phyloP scores from a whole-genome alignment of 163 green algal species.

The Chlamydomonas reinhardtii region DNA sequence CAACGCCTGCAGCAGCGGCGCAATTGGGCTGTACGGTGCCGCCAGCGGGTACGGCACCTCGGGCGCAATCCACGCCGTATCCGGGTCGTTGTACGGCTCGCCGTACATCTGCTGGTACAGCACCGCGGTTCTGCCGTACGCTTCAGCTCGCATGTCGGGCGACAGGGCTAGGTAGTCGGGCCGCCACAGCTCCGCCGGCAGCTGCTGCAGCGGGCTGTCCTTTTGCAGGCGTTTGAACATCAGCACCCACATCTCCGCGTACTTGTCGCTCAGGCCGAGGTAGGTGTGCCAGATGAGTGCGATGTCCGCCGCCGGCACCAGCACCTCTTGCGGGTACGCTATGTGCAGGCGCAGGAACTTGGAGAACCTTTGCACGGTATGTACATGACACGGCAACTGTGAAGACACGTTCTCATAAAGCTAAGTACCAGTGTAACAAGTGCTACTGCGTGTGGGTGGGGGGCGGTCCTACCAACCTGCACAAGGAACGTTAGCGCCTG shows the following conservation, averaged over 20 bases:
- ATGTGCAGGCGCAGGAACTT: slow-evolving; percentile 29
- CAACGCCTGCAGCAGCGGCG: background rate
- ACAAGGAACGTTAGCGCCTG: no score
- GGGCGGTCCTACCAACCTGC: no score
- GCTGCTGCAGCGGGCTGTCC: no score
- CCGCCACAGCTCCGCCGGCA: background rate
- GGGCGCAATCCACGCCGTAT: background rate
- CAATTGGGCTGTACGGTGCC: background rate
- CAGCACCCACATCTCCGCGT: background rate
- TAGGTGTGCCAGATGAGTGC: slow-evolving; percentile 43
- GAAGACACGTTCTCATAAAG: no score
- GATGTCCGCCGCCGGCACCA: slow-evolving; percentile 41
- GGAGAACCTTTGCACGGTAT: slow-evolving; percentile 20
- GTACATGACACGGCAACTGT: no score
- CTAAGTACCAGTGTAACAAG: no score
- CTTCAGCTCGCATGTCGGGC: background rate
- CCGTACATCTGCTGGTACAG: background rate
- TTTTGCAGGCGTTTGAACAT: background rate
- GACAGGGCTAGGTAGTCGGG: background rate
- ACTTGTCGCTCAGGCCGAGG: slow-evolving; percentile 10
- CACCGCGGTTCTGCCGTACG: background rate
- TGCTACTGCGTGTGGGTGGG: no score
- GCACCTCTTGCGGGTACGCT: background rate
- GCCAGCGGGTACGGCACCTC: background rate
- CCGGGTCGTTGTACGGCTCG: background rate